phyloP scores from a whole-genome alignment of 169 alveolate genomes.

The Neospora caninum region DNA sequence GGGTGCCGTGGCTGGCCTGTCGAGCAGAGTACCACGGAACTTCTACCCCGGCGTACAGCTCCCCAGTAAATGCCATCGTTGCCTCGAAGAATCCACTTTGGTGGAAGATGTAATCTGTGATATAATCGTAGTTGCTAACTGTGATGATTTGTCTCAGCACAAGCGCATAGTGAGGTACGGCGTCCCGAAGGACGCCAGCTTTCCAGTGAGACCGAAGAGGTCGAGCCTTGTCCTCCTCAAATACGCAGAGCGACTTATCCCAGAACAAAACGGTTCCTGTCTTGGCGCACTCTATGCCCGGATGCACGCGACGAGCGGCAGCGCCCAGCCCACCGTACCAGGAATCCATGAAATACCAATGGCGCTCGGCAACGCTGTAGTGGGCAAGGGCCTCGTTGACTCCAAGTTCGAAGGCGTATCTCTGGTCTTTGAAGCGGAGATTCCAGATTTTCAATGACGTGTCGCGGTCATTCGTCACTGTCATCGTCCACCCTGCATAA shows the following conservation, averaged over 20 bases:
- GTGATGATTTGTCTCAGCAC: constrained; percentile 75
- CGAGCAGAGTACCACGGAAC: constrained; percentile 78
- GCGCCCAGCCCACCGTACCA: constrained; percentile 82
- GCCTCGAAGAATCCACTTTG: constrained; percentile 73
- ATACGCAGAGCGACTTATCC: constrained; percentile 74
- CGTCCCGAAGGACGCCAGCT: constrained; percentile 76
- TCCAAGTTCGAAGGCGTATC: constrained; percentile 76
- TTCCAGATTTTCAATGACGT: constrained; percentile 75
- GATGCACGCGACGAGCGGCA: constrained; percentile 76
- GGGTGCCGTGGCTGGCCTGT: constrained; percentile 74
- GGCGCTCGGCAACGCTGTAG: constrained; percentile 76
- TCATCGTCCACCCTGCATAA: constrained; percentile 76
- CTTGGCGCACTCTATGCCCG: constrained; percentile 77
- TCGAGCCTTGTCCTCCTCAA: constrained; percentile 75
- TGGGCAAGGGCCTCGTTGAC: constrained; percentile 80
- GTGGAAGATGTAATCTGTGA: constrained; percentile 74
- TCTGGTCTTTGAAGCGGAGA: constrained; percentile 70
- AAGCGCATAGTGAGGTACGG: constrained; percentile 73
- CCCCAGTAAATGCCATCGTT: constrained; percentile 77
- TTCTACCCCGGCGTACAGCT: constrained; percentile 78
- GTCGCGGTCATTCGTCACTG: constrained; percentile 77
- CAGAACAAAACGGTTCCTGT: constrained; percentile 72
- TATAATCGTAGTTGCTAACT: constrained; percentile 78
- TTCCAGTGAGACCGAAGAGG: constrained; percentile 78
- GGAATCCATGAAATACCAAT: constrained; percentile 77